phyloP scores from a whole-genome alignment of 768 basidiomycete genomes.

The Podaxis carcinomalis region DNA sequence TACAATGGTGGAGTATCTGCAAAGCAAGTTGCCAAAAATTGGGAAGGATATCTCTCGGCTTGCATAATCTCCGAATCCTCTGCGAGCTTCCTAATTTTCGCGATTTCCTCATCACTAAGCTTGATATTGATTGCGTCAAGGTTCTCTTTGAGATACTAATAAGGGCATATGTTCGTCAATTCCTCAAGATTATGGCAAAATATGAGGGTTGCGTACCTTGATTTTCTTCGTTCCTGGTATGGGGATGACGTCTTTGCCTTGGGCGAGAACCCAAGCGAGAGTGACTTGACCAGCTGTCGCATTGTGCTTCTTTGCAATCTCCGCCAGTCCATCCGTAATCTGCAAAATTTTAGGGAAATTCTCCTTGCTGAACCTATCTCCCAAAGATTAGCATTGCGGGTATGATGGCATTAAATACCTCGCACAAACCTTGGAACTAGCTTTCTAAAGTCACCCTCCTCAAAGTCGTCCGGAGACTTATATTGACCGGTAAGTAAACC shows the following conservation, averaged over 20 bases:
- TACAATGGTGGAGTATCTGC: not conserved
- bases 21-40: slow-evolving; percentile 21
- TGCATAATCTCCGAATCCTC: slow-evolving; percentile 25
- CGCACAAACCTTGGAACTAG: slow-evolving; percentile 30
- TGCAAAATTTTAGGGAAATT: slow-evolving; percentile 46
- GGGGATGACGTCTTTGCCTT: slow-evolving; percentile 42
- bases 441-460: slow-evolving; percentile 35
- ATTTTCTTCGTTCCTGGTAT: slow-evolving; percentile 45
- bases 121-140: slow-evolving; percentile 27
- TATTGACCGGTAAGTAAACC: slow-evolving; percentile 44
- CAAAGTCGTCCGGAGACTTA: slow-evolving; percentile 36
- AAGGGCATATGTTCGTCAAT: not conserved
- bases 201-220: slow-evolving; percentile 18
- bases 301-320: slow-evolving; percentile 32
- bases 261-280: slow-evolving; percentile 48
- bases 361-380: slow-evolving; percentile 20
- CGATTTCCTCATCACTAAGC: slow-evolving; percentile 33
- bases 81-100: slow-evolving; percentile 30
- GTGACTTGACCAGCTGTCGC: slow-evolving; percentile 42
- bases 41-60: slow-evolving; percentile 30
- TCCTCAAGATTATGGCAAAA: too few species aligned
- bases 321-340: slow-evolving; percentile 34
- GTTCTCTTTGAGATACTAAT: slow-evolving; percentile 42
- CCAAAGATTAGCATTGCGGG: slow-evolving; percentile 7
- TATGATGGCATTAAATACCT: slow-evolving; percentile 1